Percentiles rank a stretch among this genome's conserved stretches.
These are phyloP conservation scores for Rhododendron mucronatum DNA, from an alignment of 148 eudicot species.

Conservation along the genomic window DNA sequence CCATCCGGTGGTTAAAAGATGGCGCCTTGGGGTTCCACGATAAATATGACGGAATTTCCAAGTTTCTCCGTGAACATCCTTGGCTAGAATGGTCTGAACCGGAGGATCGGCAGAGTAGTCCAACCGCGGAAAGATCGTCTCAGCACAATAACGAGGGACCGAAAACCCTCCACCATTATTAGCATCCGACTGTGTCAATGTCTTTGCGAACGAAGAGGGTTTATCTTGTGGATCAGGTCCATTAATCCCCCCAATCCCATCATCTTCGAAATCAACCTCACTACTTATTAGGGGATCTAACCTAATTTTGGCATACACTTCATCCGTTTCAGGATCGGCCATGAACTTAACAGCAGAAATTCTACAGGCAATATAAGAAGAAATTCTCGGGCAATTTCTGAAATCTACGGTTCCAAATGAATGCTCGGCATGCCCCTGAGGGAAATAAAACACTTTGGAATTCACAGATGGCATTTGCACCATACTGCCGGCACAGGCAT, in stretches of 20 bases:
- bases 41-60: slow-evolving; percentile 95
- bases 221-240: slow-evolving; percentile 48
- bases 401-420: slow-evolving; percentile 59
- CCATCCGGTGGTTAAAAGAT: slow-evolving; percentile 93
- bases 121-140: slow-evolving; percentile 81
- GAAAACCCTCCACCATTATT: slow-evolving; percentile 98
- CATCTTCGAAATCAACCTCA: slow-evolving; percentile 42
- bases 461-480: slow-evolving; percentile 78
- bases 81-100: slow-evolving; percentile 80
- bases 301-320: slow-evolving; percentile 66
- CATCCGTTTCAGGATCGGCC: slow-evolving; percentile 86
- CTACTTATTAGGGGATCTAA: slow-evolving; percentile 37
- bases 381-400: slow-evolving; percentile 48
- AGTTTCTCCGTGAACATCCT: slow-evolving; percentile 89
- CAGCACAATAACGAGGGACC: slow-evolving; percentile 91
- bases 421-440: slow-evolving; percentile 89
- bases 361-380: slow-evolving; percentile 56
- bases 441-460: slow-evolving; percentile 68
- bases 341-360: slow-evolving; percentile 55
- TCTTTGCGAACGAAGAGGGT: slow-evolving; percentile 85
- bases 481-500: slow-evolving; percentile 98
- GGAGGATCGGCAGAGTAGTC: slow-evolving; percentile 87
- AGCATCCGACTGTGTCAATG: slow-evolving; percentile 90
- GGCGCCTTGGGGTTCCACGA: slow-evolving; percentile 89
- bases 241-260: slow-evolving; percentile 21